Base-by-base conservation (phyloP, 2,329 filamentous ascomycete genomes). In the Phaeosphaeria sp. region DNA sequence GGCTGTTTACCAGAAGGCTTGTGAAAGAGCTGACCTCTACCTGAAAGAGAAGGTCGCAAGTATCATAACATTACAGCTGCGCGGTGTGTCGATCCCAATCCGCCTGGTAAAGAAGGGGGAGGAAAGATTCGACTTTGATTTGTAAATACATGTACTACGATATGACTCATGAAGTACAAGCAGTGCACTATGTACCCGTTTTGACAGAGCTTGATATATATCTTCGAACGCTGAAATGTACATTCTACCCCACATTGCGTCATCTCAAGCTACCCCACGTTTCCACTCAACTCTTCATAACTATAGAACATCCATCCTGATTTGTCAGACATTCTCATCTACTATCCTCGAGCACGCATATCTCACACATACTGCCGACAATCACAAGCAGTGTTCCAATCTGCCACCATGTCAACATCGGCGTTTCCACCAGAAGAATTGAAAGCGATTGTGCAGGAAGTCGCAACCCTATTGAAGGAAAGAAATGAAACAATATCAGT, bases 11-110 rank as follows among this genome's bases (percentile, higher is more conserved):
- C 75, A 77, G 58, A 85, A 83, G 74, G 90, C 90, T 36, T 84
- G 86, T 66, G 75, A 79, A 22, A 81, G 82, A 68, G 84, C 85
- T 25, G 77, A 83, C 57, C 73, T 79, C 51, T 81, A 84, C 52
- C 71, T 92, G 49, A 77, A 75, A 55, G 77, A 80, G 30, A 87
- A 80, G 15, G 80, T 89, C 65, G 82, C 79, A 25, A 85, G 84
- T n/a, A 76, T 91, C 55, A 82, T 94, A 59, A 93, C 91, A 58
- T 79, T 94, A 64, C 91, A 92, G 78, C 80, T 94, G 75, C 82
- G 76, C 40, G 74, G 87, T 27, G 79, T 80, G 6, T 80, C 84
- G 53, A 86, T 94, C 33, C 88, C 89, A 0, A 79, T 94, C 42
- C 79, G 90, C 61, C 76, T 94, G 63, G 88, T 91, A 9, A 86